Percentiles rank a stretch among this genome's conserved stretches.
Evolutionary conservation across 2,329 filamentous ascomycete species (phyloP).

Genomic region (Monosporascus sp.): DNA sequence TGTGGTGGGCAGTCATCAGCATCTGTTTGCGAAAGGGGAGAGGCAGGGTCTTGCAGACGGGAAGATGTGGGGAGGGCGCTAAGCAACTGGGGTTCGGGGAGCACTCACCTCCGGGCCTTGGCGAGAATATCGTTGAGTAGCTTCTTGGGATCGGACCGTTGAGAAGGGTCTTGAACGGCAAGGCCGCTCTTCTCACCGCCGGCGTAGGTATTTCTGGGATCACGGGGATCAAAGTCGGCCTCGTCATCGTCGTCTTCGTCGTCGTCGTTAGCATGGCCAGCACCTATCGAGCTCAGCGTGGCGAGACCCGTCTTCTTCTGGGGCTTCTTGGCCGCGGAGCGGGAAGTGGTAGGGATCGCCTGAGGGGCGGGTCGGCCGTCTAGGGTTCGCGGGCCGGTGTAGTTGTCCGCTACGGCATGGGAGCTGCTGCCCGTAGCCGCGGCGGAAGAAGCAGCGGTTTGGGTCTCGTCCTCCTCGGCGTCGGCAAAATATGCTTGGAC

Average conservation of each 20-base stretch:
- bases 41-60: background rate
- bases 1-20: constrained; percentile 22
- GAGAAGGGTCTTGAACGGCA: constrained; percentile 58
- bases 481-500: constrained; percentile 58
- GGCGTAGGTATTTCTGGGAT: constrained; percentile 67
- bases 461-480: constrained; percentile 43
- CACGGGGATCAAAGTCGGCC: constrained; percentile 52
- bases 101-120: constrained; percentile 54
- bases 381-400: constrained; percentile 58
- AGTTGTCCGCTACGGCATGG: constrained; percentile 28
- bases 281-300: constrained; percentile 50
- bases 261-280: constrained; percentile 47
- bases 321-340: constrained; percentile 33
- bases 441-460: constrained; percentile 37
- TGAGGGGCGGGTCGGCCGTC: constrained; percentile 55
- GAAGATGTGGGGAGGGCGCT: background rate
- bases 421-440: constrained; percentile 28
- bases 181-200: constrained; percentile 79
- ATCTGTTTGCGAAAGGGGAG: background rate
- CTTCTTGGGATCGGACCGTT: constrained; percentile 44
- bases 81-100: background rate
- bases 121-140: constrained; percentile 60
- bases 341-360: constrained; percentile 29
- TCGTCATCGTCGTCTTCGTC: constrained; percentile 54
- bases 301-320: constrained; percentile 57